Conservation (phyloP, 345 rosid genomes). For the Pugionium dolabratum region DNA sequence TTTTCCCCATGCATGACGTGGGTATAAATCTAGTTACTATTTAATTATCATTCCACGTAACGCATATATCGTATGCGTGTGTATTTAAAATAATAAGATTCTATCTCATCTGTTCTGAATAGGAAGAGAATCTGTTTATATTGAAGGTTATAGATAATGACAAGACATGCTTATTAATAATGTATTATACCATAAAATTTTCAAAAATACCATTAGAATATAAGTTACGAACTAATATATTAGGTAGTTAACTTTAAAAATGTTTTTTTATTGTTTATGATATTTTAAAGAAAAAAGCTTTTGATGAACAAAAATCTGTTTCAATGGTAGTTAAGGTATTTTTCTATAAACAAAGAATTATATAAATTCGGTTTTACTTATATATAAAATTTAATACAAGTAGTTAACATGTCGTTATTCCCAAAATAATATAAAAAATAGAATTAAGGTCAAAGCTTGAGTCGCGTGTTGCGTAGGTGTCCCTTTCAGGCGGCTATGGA, state of each 20-base stretch:
- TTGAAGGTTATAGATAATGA: conserved; percentile 21
- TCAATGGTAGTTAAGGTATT: no score
- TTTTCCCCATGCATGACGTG: no score
- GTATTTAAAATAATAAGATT: conserved; percentile 21
- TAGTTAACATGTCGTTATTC: conserved; percentile 19
- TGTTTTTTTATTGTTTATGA: no score
- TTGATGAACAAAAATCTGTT: no score
- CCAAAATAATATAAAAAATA: conserved; percentile 13
- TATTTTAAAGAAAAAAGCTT: no score
- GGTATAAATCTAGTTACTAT: no score
- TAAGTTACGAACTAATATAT: no score
- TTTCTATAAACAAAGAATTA: neutral
- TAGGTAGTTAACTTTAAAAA: no score
- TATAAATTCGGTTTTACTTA: conserved; percentile 1
- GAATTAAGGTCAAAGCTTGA: conserved; percentile 20
- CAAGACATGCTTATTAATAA: conserved; percentile 21
- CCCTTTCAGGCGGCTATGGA: conserved; percentile 36
- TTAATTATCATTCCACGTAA: conserved; percentile 21
- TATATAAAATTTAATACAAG: neutral
- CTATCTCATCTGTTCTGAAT: conserved; percentile 26
- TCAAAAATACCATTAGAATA: no score
- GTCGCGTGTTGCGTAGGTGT: conserved; percentile 28
- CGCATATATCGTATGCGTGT: conserved; percentile 35
- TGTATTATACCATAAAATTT: conserved; percentile 5
- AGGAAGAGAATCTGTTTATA: conserved; percentile 23